Evolutionary conservation across 306 rosid species (phyloP).

Genomic region (Cyamopsis tetragonoloba): DNA sequence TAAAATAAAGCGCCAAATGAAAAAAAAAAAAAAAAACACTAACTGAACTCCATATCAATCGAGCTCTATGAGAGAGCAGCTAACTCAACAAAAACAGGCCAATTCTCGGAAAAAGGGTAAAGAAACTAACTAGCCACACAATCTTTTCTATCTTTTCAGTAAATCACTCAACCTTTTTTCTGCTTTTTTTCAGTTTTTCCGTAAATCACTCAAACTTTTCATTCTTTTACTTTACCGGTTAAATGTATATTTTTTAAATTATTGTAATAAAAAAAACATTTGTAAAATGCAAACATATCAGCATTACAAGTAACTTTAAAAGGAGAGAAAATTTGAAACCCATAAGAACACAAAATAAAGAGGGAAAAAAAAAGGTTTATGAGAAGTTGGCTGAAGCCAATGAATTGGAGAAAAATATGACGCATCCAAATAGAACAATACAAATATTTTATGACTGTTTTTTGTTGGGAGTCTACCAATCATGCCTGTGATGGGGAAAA

Average conservation of each 20-base stretch:
- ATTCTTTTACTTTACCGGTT: background rate
- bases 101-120: background rate
- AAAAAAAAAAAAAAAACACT: background rate
- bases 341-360: background rate
- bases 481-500: conserved; percentile 33
- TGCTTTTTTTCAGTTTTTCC: background rate
- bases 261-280: background rate
- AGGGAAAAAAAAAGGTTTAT: background rate
- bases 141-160: background rate
- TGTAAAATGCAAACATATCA: background rate
- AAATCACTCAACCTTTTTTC: background rate
- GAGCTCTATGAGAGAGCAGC: background rate
- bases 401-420: conserved; percentile 30
- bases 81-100: background rate
- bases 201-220: background rate
- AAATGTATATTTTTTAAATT: background rate
- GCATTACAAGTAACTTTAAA: background rate
- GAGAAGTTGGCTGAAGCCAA: conserved; percentile 36
- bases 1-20: no score
- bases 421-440: conserved; percentile 33
- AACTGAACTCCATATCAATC: background rate
- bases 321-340: background rate
- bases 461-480: conserved; percentile 34
- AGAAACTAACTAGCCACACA: background rate
- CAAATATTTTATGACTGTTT: conserved; percentile 38